A percentile compares a stretch with the other conserved stretches of the same genome.
Evolutionary conservation across 768 basidiomycete species (phyloP).

Genomic region (Glaciozyma martinii): DNA sequence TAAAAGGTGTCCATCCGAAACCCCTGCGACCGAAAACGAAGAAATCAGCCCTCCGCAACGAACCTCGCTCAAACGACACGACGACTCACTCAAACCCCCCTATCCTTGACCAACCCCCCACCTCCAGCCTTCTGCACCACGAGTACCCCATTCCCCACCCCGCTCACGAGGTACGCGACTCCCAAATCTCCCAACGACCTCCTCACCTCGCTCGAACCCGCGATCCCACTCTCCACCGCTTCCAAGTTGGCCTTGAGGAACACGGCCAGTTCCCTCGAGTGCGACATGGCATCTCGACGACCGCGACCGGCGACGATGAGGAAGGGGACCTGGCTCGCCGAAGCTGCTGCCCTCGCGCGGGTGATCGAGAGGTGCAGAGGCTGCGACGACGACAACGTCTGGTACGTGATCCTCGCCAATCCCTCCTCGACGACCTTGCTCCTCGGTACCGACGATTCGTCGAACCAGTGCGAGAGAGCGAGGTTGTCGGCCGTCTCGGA

Average conservation of each 20-base stretch:
- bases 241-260: slow-evolving; percentile 14
- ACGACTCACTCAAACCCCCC: background rate
- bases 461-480: slow-evolving; percentile 11
- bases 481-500: slow-evolving; percentile 25
- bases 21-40: background rate
- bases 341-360: background rate
- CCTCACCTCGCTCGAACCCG: slow-evolving; percentile 19
- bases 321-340: slow-evolving; percentile 8
- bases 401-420: slow-evolving; percentile 7
- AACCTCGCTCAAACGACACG: no score
- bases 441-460: background rate
- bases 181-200: slow-evolving; percentile 19
- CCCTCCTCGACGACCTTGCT: background rate
- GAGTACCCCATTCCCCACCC: slow-evolving; percentile 5
- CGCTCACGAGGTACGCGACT: slow-evolving; percentile 11
- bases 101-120: background rate
- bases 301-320: slow-evolving; percentile 18
- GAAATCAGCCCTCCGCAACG: background rate
- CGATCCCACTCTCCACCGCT: background rate
- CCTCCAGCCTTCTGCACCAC: slow-evolving; percentile 13
- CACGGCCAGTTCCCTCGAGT: slow-evolving; percentile 9
- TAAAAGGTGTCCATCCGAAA: no score
- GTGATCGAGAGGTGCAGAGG: slow-evolving; percentile 14
- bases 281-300: slow-evolving; percentile 20
- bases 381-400: background rate